Base-by-base conservation (phyloP, 2,329 filamentous ascomycete genomes). In the Hysterium pulicare region DNA sequence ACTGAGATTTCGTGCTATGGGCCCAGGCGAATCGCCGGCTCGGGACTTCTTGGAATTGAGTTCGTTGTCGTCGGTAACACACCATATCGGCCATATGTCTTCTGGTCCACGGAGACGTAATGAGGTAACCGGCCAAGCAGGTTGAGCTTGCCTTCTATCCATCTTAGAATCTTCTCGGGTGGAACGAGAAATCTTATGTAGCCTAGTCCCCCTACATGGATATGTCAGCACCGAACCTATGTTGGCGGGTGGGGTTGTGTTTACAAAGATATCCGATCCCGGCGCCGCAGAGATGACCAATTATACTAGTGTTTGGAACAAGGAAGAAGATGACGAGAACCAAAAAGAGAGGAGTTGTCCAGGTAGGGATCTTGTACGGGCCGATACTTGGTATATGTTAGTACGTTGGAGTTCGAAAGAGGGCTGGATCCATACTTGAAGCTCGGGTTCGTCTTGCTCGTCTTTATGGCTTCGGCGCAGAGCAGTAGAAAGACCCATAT, bases 51-150 rank as follows among this genome's bases (percentile, higher is more conserved):
- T 15, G 38, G 19, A 3, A 54, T 49, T 13, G 57, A 47, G n/a
- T n/a, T n/a, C 3, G 53, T 62, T 19, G 42, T 33, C 13, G 40
- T 42, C 3, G 90, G 91, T 43, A 97, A 72, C 11, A 96, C 86
- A 2, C 91, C 91, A 57, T 95, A 96, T 40, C 91, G 79, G 6
- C 91, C 91, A 59, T 91, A 95, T 5, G 88, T 95, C 76, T 95
- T 96, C 68, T 95, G 90, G 60, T 97, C 91, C 13, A 96, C 84
- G 43, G 87, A 94, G 36, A 97, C 86, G 59, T 95, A 97, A 68
- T 95, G 88, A 33, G 91, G 91, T 20, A 97, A 70, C 45, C 89
- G 78, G 16, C 83, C 87, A 17, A 95, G 75, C 8, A 97, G 75
- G 59, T 95, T 93, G 46, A 97, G 71, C 63, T 91, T 94, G 15